Conservation (phyloP, 345 rosid genomes). For the Rhizophora apiculata region DNA sequence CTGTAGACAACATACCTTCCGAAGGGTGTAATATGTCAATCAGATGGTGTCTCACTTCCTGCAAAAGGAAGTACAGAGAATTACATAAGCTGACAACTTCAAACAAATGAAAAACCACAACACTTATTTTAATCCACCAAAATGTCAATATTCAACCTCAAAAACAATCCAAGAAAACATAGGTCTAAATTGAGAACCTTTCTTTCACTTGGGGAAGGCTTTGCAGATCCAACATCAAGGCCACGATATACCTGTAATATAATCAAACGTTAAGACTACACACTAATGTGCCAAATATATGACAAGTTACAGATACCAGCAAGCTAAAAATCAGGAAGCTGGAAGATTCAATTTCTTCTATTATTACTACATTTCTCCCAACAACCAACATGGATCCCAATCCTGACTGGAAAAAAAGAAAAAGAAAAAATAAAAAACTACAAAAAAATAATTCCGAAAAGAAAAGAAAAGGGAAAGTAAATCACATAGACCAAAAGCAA, state of each 20-base stretch:
- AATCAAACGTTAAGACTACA: background rate
- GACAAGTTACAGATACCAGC: too few species aligned
- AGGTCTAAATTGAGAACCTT: constrained; percentile 41
- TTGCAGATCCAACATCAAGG: constrained; percentile 79
- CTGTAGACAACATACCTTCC: constrained; percentile 50
- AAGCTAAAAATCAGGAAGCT: too few species aligned
- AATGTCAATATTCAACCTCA: background rate
- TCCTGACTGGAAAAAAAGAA: too few species aligned
- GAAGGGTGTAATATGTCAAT: constrained; percentile 78
- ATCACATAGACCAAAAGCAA: too few species aligned
- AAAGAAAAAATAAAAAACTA: too few species aligned
- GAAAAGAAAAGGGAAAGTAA: too few species aligned
- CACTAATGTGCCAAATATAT: too few species aligned
- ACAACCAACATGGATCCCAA: too few species aligned
- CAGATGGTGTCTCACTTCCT: constrained; percentile 91
- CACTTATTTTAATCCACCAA: background rate
- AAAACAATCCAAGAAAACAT: background rate
- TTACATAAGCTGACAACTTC: background rate
- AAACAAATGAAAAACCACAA: background rate
- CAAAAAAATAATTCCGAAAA: too few species aligned
- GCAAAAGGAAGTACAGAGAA: constrained; percentile 12
- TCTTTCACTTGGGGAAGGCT: constrained; percentile 66
- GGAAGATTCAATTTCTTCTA: too few species aligned
- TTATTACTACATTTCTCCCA: too few species aligned
- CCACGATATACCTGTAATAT: constrained; percentile 69